Conservation (phyloP, 352 stramenopile genomes). For the Globisporangium takayamanum region DNA sequence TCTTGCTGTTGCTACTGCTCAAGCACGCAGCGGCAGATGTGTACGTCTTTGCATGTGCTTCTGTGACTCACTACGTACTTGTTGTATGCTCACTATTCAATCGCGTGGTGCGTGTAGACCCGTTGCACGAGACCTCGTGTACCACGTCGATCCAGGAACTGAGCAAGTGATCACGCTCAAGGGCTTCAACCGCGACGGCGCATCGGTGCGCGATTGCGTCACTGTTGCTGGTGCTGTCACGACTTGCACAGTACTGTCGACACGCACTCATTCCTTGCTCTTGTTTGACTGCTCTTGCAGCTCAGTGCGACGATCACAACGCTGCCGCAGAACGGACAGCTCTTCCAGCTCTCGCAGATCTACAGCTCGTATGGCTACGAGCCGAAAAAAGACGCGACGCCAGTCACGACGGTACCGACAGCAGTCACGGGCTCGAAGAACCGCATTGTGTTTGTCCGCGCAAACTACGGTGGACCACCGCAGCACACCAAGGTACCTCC, state of each 20-base stretch:
- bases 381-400: constrained; percentile 56
- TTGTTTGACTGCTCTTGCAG: constrained; percentile 17
- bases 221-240: background rate
- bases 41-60: background rate
- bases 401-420: constrained; percentile 50
- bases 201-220: constrained; percentile 20
- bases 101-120: constrained; percentile 18
- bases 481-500: constrained; percentile 48
- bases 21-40: constrained; percentile 1
- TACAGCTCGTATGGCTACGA: constrained; percentile 87
- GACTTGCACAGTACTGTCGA: background rate
- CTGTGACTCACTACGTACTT: background rate
- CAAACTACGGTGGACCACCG: constrained; percentile 48
- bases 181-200: constrained; percentile 61
- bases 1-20: constrained; percentile 1
- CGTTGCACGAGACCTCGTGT: constrained; percentile 65
- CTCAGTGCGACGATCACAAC: constrained; percentile 77
- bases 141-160: constrained; percentile 57
- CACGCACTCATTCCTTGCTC: background rate
- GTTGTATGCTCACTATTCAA: background rate
- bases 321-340: constrained; percentile 65
- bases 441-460: constrained; percentile 76
- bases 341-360: constrained; percentile 89
- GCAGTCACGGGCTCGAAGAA: constrained; percentile 82
- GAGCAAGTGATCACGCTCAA: constrained; percentile 80